Conservation (phyloP, 371 early-diverging fungal species). For the Massospora cicadina region DNA sequence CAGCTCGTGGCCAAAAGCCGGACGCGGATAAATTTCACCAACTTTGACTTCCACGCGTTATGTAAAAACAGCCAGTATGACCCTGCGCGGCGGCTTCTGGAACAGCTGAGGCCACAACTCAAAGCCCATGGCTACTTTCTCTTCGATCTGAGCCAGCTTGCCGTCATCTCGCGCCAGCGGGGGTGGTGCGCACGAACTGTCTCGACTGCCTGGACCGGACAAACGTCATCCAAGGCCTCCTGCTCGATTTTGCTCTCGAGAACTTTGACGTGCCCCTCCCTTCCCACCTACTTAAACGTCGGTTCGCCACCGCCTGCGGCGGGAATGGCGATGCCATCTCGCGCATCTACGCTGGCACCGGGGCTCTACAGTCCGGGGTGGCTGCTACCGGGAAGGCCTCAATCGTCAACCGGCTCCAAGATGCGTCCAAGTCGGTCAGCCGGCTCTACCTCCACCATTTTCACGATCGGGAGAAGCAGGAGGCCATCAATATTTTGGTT, state of each 20-base stretch:
- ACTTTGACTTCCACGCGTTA: slow-evolving; percentile 72
- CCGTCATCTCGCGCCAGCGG: slow-evolving; percentile 44
- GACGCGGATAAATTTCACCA: slow-evolving; percentile 30
- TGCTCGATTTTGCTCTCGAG: slow-evolving; percentile 13
- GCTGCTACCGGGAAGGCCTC: slow-evolving; percentile 81
- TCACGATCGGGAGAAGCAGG: slow-evolving; percentile 76
- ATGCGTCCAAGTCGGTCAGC: slow-evolving; percentile 81
- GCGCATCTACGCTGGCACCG: slow-evolving; percentile 94
- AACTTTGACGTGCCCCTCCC: background rate
- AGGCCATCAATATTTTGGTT: slow-evolving; percentile 71
- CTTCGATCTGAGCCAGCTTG: slow-evolving; percentile 33
- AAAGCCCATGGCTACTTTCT: slow-evolving; percentile 46
- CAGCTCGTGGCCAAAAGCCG: slow-evolving; percentile 25
- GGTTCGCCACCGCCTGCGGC: background rate
- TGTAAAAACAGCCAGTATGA: slow-evolving; percentile 68
- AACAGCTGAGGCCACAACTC: slow-evolving; percentile 24
- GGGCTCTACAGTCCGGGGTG: slow-evolving; percentile 83
- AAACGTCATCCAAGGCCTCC: slow-evolving; percentile 34
- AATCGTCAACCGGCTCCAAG: slow-evolving; percentile 49
- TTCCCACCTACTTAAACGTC: background rate
- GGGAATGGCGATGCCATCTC: slow-evolving; percentile 88
- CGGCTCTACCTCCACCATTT: slow-evolving; percentile 87
- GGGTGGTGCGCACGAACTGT: slow-evolving; percentile 88
- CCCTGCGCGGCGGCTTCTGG: slow-evolving; percentile 32
- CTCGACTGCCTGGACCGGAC: slow-evolving; percentile 77